A percentile compares a stretch with the other conserved stretches of the same genome.
phyloP scores from a whole-genome alignment of 805 yeast genomes.

The Teunomyces gatunensis region DNA sequence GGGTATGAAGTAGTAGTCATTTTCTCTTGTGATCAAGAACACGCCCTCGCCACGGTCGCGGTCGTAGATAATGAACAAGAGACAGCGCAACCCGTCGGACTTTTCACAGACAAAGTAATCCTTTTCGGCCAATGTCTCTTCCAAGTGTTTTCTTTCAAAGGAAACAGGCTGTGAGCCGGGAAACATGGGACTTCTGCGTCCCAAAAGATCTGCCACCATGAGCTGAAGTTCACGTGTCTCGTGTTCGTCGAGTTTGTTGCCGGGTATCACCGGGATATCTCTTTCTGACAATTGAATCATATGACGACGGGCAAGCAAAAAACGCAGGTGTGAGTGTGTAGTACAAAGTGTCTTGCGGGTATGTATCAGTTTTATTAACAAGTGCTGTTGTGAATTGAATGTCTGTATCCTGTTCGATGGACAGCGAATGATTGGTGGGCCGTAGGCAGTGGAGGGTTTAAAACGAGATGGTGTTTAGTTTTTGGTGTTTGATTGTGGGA shows the following conservation, averaged over 20 bases:
- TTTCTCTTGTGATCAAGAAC: slow-evolving; percentile 83
- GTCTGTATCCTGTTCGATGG: too few species aligned
- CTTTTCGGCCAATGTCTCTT: slow-evolving; percentile 55
- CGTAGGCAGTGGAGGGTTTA: too few species aligned
- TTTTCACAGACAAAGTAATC: slow-evolving; percentile 97
- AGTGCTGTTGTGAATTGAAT: too few species aligned
- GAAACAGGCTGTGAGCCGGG: slow-evolving; percentile 97
- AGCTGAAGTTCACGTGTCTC: slow-evolving; percentile 65
- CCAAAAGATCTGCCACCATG: slow-evolving; percentile 65
- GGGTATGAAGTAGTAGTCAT: slow-evolving; percentile 79
- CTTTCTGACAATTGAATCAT: slow-evolving; percentile 42
- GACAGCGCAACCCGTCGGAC: slow-evolving; percentile 86
- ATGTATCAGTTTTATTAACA: too few species aligned
- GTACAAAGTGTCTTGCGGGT: too few species aligned
- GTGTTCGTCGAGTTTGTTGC: slow-evolving; percentile 69
- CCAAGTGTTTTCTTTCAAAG: slow-evolving; percentile 71
- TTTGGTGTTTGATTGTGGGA: too few species aligned
- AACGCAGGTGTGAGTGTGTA: neutral
- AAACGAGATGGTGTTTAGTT: too few species aligned
- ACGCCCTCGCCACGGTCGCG: slow-evolving; percentile 83
- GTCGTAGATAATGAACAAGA: slow-evolving; percentile 65
- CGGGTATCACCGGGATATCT: slow-evolving; percentile 84
- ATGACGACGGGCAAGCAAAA: neutral
- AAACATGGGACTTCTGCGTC: slow-evolving; percentile 54
- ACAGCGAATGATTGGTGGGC: too few species aligned